phyloP scores from a whole-genome alignment of 1,139 yeast species.

The Nakaseomyces uthaithaninus region DNA sequence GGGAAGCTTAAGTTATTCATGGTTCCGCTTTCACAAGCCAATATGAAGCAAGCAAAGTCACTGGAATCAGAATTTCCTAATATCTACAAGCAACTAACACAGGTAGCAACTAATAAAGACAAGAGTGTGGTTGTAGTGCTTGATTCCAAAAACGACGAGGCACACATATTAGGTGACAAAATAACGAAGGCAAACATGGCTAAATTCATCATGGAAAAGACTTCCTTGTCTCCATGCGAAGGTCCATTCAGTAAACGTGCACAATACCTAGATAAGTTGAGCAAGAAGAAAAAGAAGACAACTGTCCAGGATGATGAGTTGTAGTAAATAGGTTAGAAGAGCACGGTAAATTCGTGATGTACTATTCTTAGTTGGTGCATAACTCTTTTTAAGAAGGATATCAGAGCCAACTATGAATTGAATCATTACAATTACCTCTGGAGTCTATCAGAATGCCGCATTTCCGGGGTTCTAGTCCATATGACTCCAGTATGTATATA shows the following conservation, averaged over 20 bases:
- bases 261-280: constrained; percentile 16
- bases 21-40: constrained; percentile 16
- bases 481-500: no score
- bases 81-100: constrained; percentile 1
- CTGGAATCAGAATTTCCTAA: background rate
- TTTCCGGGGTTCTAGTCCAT: no score
- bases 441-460: no score
- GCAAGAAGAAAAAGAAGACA: constrained; percentile 12
- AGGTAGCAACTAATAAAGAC: constrained; percentile 6
- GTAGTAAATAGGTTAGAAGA: no score
- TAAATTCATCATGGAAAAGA: constrained; percentile 15
- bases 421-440: no score
- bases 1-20: constrained; percentile 36
- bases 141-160: constrained; percentile 19
- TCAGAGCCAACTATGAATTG: no score
- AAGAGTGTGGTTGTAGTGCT: constrained; percentile 19
- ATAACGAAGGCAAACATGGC: constrained; percentile 20
- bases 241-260: constrained; percentile 29
- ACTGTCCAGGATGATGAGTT: constrained; percentile 11
- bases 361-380: no score
- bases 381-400: no score
- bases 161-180: constrained; percentile 14
- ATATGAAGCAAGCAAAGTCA: background rate
- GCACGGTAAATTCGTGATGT: no score
- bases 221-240: constrained; percentile 20